These are phyloP conservation scores for Emergomyces pasteurianus DNA, from an alignment of 2,329 filamentous ascomycete genomes.

Conservation along the genomic window DNA sequence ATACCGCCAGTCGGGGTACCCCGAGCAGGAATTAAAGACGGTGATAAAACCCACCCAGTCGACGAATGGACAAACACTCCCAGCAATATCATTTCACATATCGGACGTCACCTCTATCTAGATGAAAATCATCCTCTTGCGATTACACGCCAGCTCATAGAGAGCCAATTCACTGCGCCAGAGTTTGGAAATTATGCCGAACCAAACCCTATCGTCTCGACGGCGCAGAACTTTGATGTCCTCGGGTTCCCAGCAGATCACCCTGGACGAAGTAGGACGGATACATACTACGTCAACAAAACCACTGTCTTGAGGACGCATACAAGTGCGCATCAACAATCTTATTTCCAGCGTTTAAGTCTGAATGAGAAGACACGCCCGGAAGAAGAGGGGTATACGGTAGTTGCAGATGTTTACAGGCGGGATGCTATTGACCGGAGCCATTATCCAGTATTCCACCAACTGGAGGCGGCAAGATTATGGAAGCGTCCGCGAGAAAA, in stretches of 20 bases:
- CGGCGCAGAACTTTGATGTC: constrained; percentile 90
- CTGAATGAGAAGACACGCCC: constrained; percentile 24
- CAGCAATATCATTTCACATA: constrained; percentile 57
- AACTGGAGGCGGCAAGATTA: constrained; percentile 90
- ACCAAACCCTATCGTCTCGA: constrained; percentile 72
- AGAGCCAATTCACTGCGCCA: constrained; percentile 67
- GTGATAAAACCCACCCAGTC: constrained; percentile 51
- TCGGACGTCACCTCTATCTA: constrained; percentile 75
- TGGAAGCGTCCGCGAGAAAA: constrained; percentile 55
- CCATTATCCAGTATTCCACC: constrained; percentile 95
- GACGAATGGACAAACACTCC: constrained; percentile 84
- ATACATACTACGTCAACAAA: constrained; percentile 92
- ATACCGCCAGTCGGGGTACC: not conserved
- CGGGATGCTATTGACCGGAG: constrained; percentile 88
- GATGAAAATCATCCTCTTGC: constrained; percentile 77
- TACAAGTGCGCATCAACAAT: constrained; percentile 88
- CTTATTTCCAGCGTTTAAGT: constrained; percentile 57
- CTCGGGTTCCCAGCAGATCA: constrained; percentile 82
- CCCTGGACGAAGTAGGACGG: constrained; percentile 71
- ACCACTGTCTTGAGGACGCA: constrained; percentile 80
- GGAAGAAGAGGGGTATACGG: constrained; percentile 60
- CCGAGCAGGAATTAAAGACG: constrained; percentile 17
- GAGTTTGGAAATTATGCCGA: constrained; percentile 66
- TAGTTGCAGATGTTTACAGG: constrained; percentile 89
- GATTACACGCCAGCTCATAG: constrained; percentile 85